Evolutionary conservation across 2,329 filamentous ascomycete species (phyloP), one percentile per base, ranked within the genome.

Genomic region (Diaporthe citrichinensis): DNA sequence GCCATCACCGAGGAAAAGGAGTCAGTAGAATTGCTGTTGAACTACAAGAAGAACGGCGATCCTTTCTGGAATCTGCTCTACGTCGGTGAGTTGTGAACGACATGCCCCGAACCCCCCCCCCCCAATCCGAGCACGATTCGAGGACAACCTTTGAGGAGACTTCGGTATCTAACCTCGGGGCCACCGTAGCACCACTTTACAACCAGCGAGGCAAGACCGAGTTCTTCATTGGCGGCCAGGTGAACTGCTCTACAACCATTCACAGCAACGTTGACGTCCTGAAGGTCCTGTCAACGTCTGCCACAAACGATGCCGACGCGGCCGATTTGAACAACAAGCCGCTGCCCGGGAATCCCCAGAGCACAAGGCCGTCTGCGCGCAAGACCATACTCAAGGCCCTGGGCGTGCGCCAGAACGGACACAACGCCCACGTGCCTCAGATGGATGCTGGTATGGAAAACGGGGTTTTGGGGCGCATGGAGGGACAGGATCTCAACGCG

Each of bases 41-140:
- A 88, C 77, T 86, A 88, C 77, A 84, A 84, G 73, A 88, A 87
- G 75, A 86, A 86, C 72, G 87, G 86, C 14, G 84, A 87, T 49
- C 87, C 88, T 0, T 90, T 88, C 77, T 90, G 88, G 88, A 92
- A 91, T 69, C 79, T 92, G 12, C 82, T 92, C 0, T 90, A 89
- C 68, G 81, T 88, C 1, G 86, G 88, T 62, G 53, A 67, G 74
- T 72, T 23, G n/a, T n/a, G 34, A 17, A 23, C 23, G 87, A 87
- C 6, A 44, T 34, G 6, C 17, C 44, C 44, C 6, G 15, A 17
- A 17, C 1, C 41, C 41, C 25, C n/a, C 62, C 23, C 25, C 41
- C 5, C 28, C 36, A 39, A 12, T 1, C 14, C 55, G 44, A 39
- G 17, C 25, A 20, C 10, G 28, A 25, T 34, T 17, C n/a, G 31